Evolutionary conservation across 306 rosid species (phyloP), one percentile per base, ranked within the genome.

Genomic region (Cicer yamashitae): DNA sequence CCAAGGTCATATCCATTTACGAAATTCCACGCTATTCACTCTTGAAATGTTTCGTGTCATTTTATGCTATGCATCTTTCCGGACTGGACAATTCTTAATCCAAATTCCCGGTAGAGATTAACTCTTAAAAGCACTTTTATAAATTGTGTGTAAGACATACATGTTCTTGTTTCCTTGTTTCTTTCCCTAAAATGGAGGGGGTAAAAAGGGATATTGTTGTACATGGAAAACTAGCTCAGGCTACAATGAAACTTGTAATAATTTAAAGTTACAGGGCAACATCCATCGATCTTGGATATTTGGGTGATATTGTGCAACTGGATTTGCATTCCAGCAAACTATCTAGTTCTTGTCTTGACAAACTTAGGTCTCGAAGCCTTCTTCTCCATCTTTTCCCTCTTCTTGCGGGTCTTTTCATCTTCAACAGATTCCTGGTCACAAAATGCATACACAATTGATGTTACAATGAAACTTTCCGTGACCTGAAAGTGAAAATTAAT

Each of bases 341-440:
- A 94, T 82, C 96, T 86, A 40, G 82, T 85, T 88, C 94, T 85
- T 63, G 96, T 76, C 88, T 84, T 94, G 77, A 80, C 85, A 73
- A 89, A 83, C 86, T 94, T 93, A 45, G 77, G 76, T 78, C 96
- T 86, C 8, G 98, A 89, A 25, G 96, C 97, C 85, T 86, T 92
- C 89, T 81, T 94, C 87, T 94, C 98, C 96, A 90, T 80, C 87
- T 94, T 94, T 80, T 94, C 97, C 77, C 98, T 86, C 86, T 94
- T 94, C 87, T 88, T 94, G 60, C 96, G 96, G 44, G 92, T 80
- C 83, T 90, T 94, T 51, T 94, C 98, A 75, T 94, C 99, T 86
- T 94, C 99, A 8, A 68, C 13, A 7, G 82, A 80, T 50, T 87
- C 99, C 99, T 94, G 69, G 30, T 65, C 48, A 71, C 62, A 78